Percentiles rank a stretch among this genome's conserved stretches.
Conservation (phyloP, 176 grass and related monocot genomes). For the Musa itinerans region DNA sequence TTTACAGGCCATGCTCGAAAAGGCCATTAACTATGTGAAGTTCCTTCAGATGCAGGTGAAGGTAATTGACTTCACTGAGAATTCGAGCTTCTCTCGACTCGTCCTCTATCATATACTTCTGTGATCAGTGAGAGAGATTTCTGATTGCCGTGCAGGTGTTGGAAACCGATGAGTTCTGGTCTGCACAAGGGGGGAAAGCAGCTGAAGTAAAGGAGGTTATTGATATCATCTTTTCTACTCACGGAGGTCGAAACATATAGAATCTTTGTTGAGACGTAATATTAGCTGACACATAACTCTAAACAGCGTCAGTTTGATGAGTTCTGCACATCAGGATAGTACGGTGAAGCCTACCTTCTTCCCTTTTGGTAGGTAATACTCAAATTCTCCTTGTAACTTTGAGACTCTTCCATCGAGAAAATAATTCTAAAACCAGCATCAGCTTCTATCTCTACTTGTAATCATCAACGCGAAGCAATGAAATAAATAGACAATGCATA, state of each 20-base stretch:
- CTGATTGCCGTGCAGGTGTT: constrained; percentile 43
- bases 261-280: not conserved
- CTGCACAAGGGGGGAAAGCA: constrained; percentile 57
- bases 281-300: not conserved
- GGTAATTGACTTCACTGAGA: constrained; percentile 22
- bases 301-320: not conserved
- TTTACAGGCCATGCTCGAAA: constrained; percentile 90
- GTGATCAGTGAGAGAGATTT: not conserved
- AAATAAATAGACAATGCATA: not conserved
- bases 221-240: constrained; percentile 52
- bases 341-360: not conserved
- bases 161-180: constrained; percentile 89
- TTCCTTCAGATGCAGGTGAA: constrained; percentile 97
- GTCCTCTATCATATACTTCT: not conserved
- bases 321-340: not conserved
- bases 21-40: constrained; percentile 85
- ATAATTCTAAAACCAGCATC: not conserved
- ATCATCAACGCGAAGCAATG: not conserved
- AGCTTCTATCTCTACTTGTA: not conserved
- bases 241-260: not conserved
- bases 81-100: too few relatives aligned
- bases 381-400: not conserved
- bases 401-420: not conserved
- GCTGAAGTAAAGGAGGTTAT: constrained; percentile 75
- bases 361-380: not conserved